phyloP scores from a whole-genome alignment of 2,329 filamentous ascomycete species.

The Fusarium sp. region DNA sequence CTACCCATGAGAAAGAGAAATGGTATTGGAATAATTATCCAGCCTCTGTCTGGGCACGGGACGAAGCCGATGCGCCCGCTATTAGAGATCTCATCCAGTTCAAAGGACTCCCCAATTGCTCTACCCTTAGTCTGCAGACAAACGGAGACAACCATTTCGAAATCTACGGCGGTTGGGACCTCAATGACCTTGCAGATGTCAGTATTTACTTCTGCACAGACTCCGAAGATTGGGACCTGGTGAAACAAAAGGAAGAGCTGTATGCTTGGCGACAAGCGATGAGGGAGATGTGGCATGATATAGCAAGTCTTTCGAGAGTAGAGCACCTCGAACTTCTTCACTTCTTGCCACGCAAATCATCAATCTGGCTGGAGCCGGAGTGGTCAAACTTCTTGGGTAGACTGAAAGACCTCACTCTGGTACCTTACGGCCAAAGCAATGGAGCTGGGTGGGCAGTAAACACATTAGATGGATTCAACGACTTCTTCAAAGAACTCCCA shows the following conservation, averaged over 20 bases:
- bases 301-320: not conserved
- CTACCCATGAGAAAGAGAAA: not conserved
- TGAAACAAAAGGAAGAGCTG: constrained; percentile 2
- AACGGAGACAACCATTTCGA: constrained; percentile 1
- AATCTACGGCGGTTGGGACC: constrained; percentile 3
- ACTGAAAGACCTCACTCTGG: not conserved
- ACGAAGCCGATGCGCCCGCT: not conserved
- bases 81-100: constrained; percentile 11
- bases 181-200: not conserved
- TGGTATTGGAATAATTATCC: constrained; percentile 1
- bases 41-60: constrained; percentile 17
- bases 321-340: constrained; percentile 1
- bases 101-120: constrained; percentile 10
- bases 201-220: not conserved
- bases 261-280: constrained; percentile 19
- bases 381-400: constrained; percentile 7
- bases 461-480: not conserved
- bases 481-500: constrained; percentile 7
- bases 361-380: constrained; percentile 4
- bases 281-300: constrained; percentile 17
- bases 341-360: constrained; percentile 18
- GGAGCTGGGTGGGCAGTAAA: constrained; percentile 9
- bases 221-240: constrained; percentile 5
- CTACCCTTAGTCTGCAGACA: not conserved
- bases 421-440: constrained; percentile 1